Evolutionary conservation across 2,329 filamentous ascomycete species (phyloP).

Genomic region (Fusarium azukiicola): DNA sequence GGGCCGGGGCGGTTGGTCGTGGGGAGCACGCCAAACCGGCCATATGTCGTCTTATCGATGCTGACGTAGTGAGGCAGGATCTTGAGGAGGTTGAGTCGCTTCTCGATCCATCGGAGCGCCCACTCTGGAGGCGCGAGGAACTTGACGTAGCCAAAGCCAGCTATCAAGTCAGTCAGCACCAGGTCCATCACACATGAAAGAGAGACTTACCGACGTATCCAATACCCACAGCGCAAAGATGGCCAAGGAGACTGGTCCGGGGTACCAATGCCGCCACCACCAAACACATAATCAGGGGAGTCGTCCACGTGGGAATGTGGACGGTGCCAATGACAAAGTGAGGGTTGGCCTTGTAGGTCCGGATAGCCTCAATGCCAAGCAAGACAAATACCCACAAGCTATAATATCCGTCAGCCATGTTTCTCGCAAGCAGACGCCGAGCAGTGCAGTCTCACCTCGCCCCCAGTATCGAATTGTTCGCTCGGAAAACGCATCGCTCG

Average conservation of each 20-base stretch:
- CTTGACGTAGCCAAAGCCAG: conserved; percentile 93
- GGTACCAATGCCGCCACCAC: conserved; percentile 89
- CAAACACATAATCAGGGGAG: conserved; percentile 88
- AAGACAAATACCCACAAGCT: conserved; percentile 97
- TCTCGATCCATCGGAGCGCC: conserved; percentile 92
- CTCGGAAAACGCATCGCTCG: conserved; percentile 85
- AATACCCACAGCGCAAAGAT: conserved; percentile 90
- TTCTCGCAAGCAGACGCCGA: no score
- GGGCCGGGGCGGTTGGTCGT: conserved; percentile 66
- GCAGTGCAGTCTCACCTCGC: conserved; percentile 81
- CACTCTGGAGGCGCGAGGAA: conserved; percentile 95
- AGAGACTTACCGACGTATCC: conserved; percentile 89
- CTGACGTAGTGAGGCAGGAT: conserved; percentile 95
- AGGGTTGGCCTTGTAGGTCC: conserved; percentile 91
- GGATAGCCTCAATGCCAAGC: conserved; percentile 91
- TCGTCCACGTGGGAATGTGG: conserved; percentile 95
- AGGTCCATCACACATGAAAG: neutral
- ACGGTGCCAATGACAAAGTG: conserved; percentile 82
- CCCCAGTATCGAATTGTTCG: conserved; percentile 89
- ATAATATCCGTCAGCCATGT: conserved; percentile 24
- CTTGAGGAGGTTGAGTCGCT: conserved; percentile 91
- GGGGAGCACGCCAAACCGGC: conserved; percentile 93
- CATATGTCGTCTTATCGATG: conserved; percentile 97
- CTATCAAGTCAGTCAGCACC: conserved; percentile 65
- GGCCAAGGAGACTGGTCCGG: conserved; percentile 91